Conservation (phyloP, 176 grass and related monocot species). For the Secale cereale region DNA sequence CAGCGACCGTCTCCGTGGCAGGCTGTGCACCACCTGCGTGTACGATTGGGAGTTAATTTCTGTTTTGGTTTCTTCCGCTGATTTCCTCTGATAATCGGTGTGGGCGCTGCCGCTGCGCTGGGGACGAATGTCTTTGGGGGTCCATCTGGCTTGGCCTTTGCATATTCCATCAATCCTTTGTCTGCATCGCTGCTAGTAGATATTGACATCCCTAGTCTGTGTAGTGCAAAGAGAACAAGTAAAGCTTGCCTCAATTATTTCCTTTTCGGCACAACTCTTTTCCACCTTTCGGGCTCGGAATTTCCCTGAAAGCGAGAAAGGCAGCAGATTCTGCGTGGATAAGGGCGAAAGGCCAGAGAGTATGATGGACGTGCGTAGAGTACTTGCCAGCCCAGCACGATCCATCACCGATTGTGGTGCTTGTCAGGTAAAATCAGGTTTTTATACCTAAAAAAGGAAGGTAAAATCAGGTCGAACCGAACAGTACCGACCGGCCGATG, state of each 20-base stretch:
- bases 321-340: not conserved
- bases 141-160: not conserved
- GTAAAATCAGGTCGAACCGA: too few species aligned
- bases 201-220: not conserved
- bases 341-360: not conserved
- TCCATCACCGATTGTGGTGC: not conserved
- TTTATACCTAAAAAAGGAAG: too few species aligned
- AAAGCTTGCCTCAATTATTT: not conserved
- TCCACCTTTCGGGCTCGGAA: not conserved
- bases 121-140: not conserved
- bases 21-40: not conserved
- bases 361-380: too few species aligned
- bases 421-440: too few species aligned
- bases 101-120: not conserved
- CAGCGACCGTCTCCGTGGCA: not conserved
- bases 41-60: not conserved
- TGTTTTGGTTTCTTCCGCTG: not conserved
- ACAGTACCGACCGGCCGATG: too few species aligned
- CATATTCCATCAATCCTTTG: not conserved
- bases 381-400: not conserved
- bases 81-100: not conserved
- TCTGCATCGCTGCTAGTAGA: not conserved
- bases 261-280: not conserved
- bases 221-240: not conserved
- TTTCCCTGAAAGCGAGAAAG: not conserved